These are phyloP conservation scores for Nitzschia sp. DNA, from an alignment of 108 stramenopile species.

Conservation along the genomic window DNA sequence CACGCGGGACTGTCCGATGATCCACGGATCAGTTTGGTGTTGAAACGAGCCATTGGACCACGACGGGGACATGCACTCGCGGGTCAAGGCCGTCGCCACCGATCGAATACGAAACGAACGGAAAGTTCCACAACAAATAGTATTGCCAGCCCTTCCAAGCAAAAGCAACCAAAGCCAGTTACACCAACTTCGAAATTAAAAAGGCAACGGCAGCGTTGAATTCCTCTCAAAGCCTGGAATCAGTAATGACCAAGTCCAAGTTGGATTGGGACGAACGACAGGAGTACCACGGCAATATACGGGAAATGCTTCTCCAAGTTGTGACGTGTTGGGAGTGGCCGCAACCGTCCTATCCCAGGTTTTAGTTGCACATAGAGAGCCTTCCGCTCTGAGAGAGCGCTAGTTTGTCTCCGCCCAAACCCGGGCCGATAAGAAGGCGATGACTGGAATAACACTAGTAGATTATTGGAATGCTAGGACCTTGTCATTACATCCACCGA, in stretches of 20 bases:
- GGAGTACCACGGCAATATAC: too few species aligned
- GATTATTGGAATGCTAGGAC: background rate
- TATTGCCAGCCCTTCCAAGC: background rate
- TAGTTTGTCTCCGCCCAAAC: too few species aligned
- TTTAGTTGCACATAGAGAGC: too few species aligned
- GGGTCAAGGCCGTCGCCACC: slow-evolving; percentile 57
- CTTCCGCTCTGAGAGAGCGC: too few species aligned
- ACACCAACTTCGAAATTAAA: background rate
- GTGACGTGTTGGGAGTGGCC: too few species aligned
- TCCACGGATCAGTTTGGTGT: slow-evolving; percentile 62
- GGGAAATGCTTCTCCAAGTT: too few species aligned
- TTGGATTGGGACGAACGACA: too few species aligned
- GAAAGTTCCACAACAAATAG: slow-evolving; percentile 1
- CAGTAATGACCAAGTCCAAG: background rate
- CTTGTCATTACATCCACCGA: background rate
- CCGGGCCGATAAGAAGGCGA: too few species aligned
- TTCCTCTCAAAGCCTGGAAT: background rate
- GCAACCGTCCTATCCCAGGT: too few species aligned
- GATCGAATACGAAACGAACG: slow-evolving; percentile 36
- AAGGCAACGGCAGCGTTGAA: background rate
- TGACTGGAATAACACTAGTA: too few species aligned
- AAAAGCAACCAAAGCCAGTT: background rate
- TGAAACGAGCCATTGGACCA: slow-evolving; percentile 63
- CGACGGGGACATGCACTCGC: slow-evolving; percentile 54
- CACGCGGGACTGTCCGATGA: slow-evolving; percentile 39